Percentiles rank a stretch among this genome's conserved stretches.
Conservation (phyloP, 163 green algal genomes). For the Chlamydomonas reinhardtii region DNA sequence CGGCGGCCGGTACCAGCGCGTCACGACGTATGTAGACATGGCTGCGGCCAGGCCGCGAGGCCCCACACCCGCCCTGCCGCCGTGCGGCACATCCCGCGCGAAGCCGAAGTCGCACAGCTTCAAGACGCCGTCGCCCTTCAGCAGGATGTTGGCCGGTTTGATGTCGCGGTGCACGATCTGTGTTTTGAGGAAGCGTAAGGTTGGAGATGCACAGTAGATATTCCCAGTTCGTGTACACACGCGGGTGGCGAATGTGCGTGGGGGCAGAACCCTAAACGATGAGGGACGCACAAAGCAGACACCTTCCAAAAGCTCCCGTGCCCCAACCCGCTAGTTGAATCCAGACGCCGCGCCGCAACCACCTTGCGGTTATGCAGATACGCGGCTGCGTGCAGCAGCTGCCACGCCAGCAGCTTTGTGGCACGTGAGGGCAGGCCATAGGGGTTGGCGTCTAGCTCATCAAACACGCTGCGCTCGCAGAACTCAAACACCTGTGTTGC, state of each 20-base stretch:
- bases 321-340: too few species aligned
- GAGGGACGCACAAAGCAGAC: too few species aligned
- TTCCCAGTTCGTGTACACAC: too few species aligned
- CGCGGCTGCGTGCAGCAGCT: slow-evolving; percentile 47
- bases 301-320: too few species aligned
- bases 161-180: slow-evolving; percentile 84
- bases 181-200: neutral
- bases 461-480: slow-evolving; percentile 30
- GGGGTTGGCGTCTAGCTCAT: neutral
- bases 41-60: too few species aligned
- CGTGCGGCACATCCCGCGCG: slow-evolving; percentile 54
- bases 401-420: slow-evolving; percentile 58
- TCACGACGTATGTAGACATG: slow-evolving; percentile 81
- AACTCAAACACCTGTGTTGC: slow-evolving; percentile 20
- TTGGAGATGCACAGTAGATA: neutral
- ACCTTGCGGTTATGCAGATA: slow-evolving; percentile 22
- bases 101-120: slow-evolving; percentile 90
- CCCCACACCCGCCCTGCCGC: neutral
- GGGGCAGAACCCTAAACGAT: too few species aligned
- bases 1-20: slow-evolving; percentile 76
- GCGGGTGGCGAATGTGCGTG: too few species aligned
- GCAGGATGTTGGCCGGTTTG: slow-evolving; percentile 77
- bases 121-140: slow-evolving; percentile 64
- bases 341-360: too few species aligned
- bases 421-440: neutral